Evolutionary conservation across 2,329 filamentous ascomycete species (phyloP).

Genomic region (Rhexocercosporidium sp.): DNA sequence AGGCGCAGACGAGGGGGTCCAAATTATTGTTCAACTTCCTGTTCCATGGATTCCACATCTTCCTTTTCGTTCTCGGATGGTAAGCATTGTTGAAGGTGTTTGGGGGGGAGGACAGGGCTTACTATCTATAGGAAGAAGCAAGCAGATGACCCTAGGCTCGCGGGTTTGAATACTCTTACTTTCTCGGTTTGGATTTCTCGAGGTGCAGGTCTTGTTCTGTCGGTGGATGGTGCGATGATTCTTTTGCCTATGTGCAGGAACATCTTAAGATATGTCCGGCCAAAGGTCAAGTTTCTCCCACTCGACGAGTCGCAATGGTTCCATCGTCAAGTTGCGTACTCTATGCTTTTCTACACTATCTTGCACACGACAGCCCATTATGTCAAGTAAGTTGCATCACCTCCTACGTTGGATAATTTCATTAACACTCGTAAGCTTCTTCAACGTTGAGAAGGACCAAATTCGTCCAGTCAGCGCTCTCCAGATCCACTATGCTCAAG

Average conservation of each 20-base stretch:
- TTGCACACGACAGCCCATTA: slow-evolving; percentile 85
- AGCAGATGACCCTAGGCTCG: slow-evolving; percentile 67
- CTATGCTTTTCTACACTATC: slow-evolving; percentile 80
- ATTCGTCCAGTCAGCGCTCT: slow-evolving; percentile 81
- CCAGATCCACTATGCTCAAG: slow-evolving; percentile 88
- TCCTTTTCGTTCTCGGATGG: slow-evolving; percentile 86
- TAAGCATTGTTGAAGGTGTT: slow-evolving; percentile 51
- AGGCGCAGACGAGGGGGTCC: slow-evolving; percentile 69
- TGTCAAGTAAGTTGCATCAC: slow-evolving; percentile 74
- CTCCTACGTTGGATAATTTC: not conserved
- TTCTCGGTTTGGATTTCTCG: slow-evolving; percentile 97
- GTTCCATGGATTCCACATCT: slow-evolving; percentile 81
- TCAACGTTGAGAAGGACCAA: slow-evolving; percentile 87
- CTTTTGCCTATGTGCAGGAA: slow-evolving; percentile 95
- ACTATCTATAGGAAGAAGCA: slow-evolving; percentile 75
- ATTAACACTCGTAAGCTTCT: slow-evolving; percentile 67
- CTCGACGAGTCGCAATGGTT: slow-evolving; percentile 98
- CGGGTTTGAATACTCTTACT: slow-evolving; percentile 77
- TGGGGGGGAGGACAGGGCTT: slow-evolving; percentile 28
- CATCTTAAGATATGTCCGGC: slow-evolving; percentile 80
- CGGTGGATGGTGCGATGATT: slow-evolving; percentile 85
- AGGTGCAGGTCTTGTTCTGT: slow-evolving; percentile 86
- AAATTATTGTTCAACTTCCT: slow-evolving; percentile 82
- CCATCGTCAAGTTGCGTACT: slow-evolving; percentile 91
- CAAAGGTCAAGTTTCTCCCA: slow-evolving; percentile 85